Percentiles rank a stretch among this genome's conserved stretches.
phyloP scores from a whole-genome alignment of 345 rosid genomes.

The Lumnitzera littorea region DNA sequence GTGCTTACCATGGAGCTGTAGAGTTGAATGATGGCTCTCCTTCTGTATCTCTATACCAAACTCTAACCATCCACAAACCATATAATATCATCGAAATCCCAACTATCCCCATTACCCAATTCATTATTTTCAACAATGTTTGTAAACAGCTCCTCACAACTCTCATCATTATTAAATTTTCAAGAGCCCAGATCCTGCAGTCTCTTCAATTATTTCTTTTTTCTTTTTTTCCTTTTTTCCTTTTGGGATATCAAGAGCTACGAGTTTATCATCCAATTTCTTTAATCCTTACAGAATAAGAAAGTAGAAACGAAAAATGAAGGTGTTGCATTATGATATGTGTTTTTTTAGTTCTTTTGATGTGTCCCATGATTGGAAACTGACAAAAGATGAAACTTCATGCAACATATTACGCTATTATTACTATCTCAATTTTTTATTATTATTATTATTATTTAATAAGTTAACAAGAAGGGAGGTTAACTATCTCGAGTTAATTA shows the following conservation, averaged over 20 bases:
- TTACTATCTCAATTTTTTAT: not conserved
- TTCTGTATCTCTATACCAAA: constrained; percentile 41
- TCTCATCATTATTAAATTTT: constrained; percentile 19
- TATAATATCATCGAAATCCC: constrained; percentile 46
- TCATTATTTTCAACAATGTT: constrained; percentile 30
- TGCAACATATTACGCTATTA: not conserved
- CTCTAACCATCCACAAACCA: constrained; percentile 47
- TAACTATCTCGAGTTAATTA: too few relatives aligned
- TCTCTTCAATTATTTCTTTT: not conserved
- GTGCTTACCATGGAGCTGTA: constrained; percentile 25
- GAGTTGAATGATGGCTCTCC: constrained; percentile 19
- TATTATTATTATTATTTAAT: too few relatives aligned
- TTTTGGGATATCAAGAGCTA: not conserved
- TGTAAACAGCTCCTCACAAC: constrained; percentile 23
- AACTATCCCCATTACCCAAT: constrained; percentile 35
- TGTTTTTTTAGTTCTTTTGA: not conserved
- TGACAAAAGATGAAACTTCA: constrained; percentile 1
- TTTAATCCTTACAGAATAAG: not conserved
- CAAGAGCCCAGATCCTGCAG: not conserved
- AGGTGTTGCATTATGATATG: not conserved
- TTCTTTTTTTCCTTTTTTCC: too few relatives aligned
- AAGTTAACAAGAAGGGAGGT: too few relatives aligned
- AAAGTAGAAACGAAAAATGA: not conserved
- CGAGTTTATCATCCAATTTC: not conserved
- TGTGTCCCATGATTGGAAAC: not conserved